phyloP scores from a whole-genome alignment of 2,329 filamentous ascomycete genomes.

The Colletotrichum liriopes region DNA sequence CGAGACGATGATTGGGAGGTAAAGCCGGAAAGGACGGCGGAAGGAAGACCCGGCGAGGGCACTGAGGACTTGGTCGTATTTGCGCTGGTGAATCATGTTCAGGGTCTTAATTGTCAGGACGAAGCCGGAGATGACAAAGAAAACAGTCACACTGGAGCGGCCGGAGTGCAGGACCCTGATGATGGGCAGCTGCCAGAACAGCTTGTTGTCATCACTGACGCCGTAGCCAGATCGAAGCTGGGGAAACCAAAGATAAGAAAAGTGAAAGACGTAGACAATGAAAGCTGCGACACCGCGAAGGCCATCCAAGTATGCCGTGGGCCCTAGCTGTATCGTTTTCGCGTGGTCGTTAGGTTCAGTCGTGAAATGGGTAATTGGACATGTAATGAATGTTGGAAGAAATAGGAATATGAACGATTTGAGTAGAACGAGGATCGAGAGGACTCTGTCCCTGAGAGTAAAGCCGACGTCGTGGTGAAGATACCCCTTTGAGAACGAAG shows the following conservation, averaged over 20 bases:
- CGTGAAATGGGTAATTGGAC: neutral
- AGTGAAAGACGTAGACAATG: constrained; percentile 71
- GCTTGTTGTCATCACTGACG: constrained; percentile 60
- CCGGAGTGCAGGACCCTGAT: constrained; percentile 68
- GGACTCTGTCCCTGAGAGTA: neutral
- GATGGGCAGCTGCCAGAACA: constrained; percentile 65
- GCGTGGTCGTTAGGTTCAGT: fast-evolving
- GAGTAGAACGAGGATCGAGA: neutral
- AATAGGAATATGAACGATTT: neutral
- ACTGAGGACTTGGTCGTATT: constrained; percentile 55
- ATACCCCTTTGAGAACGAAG: no score
- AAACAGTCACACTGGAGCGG: constrained; percentile 70
- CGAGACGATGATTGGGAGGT: constrained; percentile 65
- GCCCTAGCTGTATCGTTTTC: constrained; percentile 49
- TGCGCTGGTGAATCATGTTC: constrained; percentile 57
- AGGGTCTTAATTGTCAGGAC: constrained; percentile 69
- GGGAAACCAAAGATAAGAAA: constrained; percentile 45
- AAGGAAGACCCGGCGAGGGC: constrained; percentile 66
- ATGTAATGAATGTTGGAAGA: constrained; percentile 5
- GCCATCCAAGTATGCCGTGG: constrained; percentile 71
- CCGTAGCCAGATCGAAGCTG: constrained; percentile 55
- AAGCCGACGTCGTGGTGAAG: no score
- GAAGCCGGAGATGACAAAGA: constrained; percentile 76
- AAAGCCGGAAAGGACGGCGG: constrained; percentile 66
- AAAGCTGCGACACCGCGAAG: constrained; percentile 70